phyloP scores from a whole-genome alignment of 768 basidiomycete genomes.

The Ramaria sp. region DNA sequence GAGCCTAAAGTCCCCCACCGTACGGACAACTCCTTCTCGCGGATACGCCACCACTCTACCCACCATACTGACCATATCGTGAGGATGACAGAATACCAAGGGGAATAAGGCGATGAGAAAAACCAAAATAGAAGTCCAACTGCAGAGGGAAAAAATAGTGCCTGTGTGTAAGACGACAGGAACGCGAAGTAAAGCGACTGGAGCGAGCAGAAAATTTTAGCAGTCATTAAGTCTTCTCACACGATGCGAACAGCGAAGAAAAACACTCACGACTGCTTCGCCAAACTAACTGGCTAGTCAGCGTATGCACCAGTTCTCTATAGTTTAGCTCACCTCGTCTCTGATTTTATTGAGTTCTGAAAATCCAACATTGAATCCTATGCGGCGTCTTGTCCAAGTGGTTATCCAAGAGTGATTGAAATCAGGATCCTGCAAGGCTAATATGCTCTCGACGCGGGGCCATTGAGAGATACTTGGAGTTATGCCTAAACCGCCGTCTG shows the following conservation, averaged over 20 bases:
- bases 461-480: constrained; percentile 59
- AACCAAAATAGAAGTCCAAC: constrained; percentile 64
- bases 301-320: neutral
- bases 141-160: constrained; percentile 64
- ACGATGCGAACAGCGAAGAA: neutral
- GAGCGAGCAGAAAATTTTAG: too few species aligned
- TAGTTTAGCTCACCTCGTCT: constrained; percentile 43
- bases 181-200: constrained; percentile 81
- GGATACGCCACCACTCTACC: constrained; percentile 88
- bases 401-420: constrained; percentile 77
- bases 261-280: constrained; percentile 36
- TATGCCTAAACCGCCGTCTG: constrained; percentile 82
- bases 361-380: constrained; percentile 30
- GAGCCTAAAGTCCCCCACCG: constrained; percentile 74
- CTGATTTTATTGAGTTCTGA: constrained; percentile 60
- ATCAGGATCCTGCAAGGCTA: constrained; percentile 73
- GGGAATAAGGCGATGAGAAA: constrained; percentile 62
- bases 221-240: neutral
- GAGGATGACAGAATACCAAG: constrained; percentile 63
- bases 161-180: constrained; percentile 72
- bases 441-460: constrained; percentile 72
- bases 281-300: constrained; percentile 45
- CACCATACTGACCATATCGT: constrained; percentile 80
- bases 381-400: constrained; percentile 57
- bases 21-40: constrained; percentile 73